phyloP scores from a whole-genome alignment of 2,329 filamentous ascomycete genomes.

The Xylogone sp. region DNA sequence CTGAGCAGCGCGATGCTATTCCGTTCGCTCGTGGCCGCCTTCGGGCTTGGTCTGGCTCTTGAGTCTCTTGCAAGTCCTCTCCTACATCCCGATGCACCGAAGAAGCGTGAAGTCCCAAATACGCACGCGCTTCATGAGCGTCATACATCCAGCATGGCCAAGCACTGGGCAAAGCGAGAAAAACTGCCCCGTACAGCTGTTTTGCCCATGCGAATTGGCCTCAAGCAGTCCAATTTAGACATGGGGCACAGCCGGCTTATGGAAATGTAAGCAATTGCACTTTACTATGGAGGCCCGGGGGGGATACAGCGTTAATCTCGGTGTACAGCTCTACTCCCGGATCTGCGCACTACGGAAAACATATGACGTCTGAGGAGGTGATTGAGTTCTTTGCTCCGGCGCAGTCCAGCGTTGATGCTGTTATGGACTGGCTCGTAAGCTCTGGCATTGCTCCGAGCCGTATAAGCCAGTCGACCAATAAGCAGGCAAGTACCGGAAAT shows the following conservation, averaged over 20 bases:
- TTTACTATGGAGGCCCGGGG: background rate
- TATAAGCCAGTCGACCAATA: slow-evolving; percentile 40
- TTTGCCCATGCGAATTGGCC: slow-evolving; percentile 14
- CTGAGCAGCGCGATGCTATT: background rate
- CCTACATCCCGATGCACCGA: background rate
- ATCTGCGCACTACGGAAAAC: slow-evolving; percentile 33
- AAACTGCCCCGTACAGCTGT: slow-evolving; percentile 7
- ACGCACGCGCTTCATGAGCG: background rate
- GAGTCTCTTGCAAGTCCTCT: background rate
- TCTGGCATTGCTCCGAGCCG: slow-evolving; percentile 46
- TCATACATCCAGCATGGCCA: background rate
- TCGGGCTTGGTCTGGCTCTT: background rate
- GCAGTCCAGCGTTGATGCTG: slow-evolving; percentile 42
- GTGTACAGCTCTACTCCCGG: slow-evolving; percentile 20
- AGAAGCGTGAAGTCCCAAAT: background rate
- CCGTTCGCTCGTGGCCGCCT: background rate
- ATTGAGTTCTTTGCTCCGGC: slow-evolving; percentile 39
- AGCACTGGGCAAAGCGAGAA: background rate
- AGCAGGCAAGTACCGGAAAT: slow-evolving; percentile 7
- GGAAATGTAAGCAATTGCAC: slow-evolving; percentile 20
- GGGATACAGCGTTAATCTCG: background rate
- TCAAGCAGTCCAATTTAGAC: slow-evolving; percentile 19
- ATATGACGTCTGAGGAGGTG: slow-evolving; percentile 37
- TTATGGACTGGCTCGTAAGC: slow-evolving; percentile 47
- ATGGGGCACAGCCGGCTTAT: slow-evolving; percentile 24